A percentile compares a stretch with the other conserved stretches of the same genome.
Conservation (phyloP, 2,329 filamentous ascomycete genomes). For the Metarhizium anisopliae region DNA sequence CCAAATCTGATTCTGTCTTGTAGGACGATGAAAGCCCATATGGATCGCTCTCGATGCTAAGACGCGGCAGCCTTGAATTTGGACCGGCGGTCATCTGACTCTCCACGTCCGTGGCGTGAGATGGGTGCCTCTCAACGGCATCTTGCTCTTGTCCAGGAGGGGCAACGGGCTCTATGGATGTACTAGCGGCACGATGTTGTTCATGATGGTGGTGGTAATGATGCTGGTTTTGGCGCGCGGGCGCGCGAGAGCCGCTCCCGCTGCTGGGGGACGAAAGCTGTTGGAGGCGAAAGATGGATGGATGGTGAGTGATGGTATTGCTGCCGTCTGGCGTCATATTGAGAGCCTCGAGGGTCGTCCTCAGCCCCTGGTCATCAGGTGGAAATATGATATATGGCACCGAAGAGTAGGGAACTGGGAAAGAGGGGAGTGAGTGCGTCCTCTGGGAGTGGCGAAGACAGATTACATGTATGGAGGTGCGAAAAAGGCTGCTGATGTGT, state of each 20-base stretch:
- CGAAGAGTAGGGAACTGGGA: neutral
- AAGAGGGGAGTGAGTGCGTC: neutral
- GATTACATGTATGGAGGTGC: neutral
- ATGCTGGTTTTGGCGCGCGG: constrained; percentile 9
- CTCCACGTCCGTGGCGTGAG: constrained; percentile 37
- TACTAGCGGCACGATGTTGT: constrained; percentile 31
- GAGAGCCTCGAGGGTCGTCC: neutral
- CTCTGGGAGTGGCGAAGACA: neutral
- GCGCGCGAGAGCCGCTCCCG: constrained; percentile 18
- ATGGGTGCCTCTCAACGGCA: constrained; percentile 32
- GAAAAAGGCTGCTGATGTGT: too few relatives aligned
- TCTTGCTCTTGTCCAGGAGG: constrained; percentile 24
- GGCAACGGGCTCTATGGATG: constrained; percentile 32
- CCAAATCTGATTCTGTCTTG: constrained; percentile 70
- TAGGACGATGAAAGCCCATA: constrained; percentile 69
- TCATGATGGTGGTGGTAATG: neutral
- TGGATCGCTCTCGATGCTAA: constrained; percentile 63
- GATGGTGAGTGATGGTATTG: constrained; percentile 33
- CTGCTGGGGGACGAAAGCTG: constrained; percentile 19
- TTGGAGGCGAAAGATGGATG: constrained; percentile 34
- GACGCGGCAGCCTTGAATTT: constrained; percentile 42
- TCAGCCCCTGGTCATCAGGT: neutral
- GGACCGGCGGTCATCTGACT: constrained; percentile 30
- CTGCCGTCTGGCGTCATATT: constrained; percentile 33
- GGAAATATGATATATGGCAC: neutral